A percentile compares a stretch with the other conserved stretches of the same genome.
Conservation (phyloP, 768 basidiomycete genomes). For the Serendipita vermifera region DNA sequence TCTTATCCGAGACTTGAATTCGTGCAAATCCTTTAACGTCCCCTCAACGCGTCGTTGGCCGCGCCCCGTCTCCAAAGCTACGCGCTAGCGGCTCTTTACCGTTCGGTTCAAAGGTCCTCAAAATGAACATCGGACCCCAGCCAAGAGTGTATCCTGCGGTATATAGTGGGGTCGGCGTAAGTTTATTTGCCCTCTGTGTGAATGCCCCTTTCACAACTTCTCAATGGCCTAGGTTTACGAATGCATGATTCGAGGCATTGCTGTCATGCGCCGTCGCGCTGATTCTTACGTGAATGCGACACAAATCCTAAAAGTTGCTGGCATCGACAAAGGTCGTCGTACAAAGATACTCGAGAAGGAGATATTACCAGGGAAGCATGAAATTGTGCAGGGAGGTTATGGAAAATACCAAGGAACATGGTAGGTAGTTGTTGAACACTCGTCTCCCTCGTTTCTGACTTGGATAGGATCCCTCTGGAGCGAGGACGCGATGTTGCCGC, state of each 20-base stretch:
- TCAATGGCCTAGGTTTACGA: constrained; percentile 64
- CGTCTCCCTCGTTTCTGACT: background rate
- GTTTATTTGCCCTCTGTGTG: too few relatives aligned
- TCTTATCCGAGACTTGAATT: background rate
- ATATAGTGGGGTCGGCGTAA: constrained; percentile 10
- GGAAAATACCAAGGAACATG: constrained; percentile 99
- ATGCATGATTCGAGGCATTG: constrained; percentile 96
- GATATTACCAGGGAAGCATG: constrained; percentile 86
- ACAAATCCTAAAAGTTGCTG: constrained; percentile 97
- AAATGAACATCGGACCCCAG: constrained; percentile 1
- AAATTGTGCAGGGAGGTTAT: constrained; percentile 98
- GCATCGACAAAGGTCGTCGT: constrained; percentile 89
- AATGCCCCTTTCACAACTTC: constrained; percentile 15
- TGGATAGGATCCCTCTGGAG: constrained; percentile 83
- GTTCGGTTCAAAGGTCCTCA: background rate
- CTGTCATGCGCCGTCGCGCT: constrained; percentile 90
- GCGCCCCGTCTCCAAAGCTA: background rate
- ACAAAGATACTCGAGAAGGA: constrained; percentile 98
- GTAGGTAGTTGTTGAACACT: constrained; percentile 35
- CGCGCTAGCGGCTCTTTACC: background rate
- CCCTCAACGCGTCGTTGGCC: constrained; percentile 2
- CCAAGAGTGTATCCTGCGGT: constrained; percentile 7
- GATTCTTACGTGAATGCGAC: constrained; percentile 98
- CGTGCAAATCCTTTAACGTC: too few relatives aligned
- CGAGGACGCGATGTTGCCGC: constrained; percentile 84